A percentile compares a stretch with the other conserved stretches of the same genome.
These are phyloP conservation scores for Pseudomonodictys pantanalensis DNA, from an alignment of 495 filamentous ascomycete genomes.

Conservation along the genomic window DNA sequence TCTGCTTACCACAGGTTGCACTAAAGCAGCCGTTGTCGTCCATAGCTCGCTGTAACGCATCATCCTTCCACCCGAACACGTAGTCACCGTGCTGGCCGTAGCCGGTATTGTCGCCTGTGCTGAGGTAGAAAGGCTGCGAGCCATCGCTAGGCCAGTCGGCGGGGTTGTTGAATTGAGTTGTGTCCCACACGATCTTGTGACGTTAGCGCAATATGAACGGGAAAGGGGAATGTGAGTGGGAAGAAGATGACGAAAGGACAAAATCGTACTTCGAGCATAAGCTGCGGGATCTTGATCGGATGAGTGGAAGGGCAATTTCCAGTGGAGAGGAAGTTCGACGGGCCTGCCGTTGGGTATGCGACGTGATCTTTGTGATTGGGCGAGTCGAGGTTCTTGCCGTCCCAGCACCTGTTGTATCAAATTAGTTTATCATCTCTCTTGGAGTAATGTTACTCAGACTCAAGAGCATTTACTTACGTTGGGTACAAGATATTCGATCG, in stretches of 20 bases:
- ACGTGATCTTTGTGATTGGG: conserved; percentile 29
- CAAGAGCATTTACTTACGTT: conserved; percentile 15
- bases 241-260: too few relatives aligned
- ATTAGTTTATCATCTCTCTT: conserved; percentile 1
- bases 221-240: too few relatives aligned
- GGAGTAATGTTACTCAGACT: background rate
- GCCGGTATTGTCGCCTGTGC: conserved; percentile 26
- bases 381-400: conserved; percentile 25
- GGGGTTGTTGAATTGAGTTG: conserved; percentile 29
- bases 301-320: conserved; percentile 28
- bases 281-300: conserved; percentile 28
- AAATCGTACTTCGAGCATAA: conserved; percentile 25
- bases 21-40: background rate
- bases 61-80: background rate
- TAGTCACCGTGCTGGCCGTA: conserved; percentile 26
- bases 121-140: conserved; percentile 29
- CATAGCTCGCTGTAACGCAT: background rate
- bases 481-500: conserved; percentile 31
- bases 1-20: background rate
- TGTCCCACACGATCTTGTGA: conserved; percentile 30
- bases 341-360: conserved; percentile 23
- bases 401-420: conserved; percentile 21
- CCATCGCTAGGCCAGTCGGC: conserved; percentile 29
- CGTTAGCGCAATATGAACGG: background rate
- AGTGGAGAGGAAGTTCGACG: conserved; percentile 11